Conservation (phyloP, 495 filamentous ascomycete genomes). For the Penicillium bialowiezense region DNA sequence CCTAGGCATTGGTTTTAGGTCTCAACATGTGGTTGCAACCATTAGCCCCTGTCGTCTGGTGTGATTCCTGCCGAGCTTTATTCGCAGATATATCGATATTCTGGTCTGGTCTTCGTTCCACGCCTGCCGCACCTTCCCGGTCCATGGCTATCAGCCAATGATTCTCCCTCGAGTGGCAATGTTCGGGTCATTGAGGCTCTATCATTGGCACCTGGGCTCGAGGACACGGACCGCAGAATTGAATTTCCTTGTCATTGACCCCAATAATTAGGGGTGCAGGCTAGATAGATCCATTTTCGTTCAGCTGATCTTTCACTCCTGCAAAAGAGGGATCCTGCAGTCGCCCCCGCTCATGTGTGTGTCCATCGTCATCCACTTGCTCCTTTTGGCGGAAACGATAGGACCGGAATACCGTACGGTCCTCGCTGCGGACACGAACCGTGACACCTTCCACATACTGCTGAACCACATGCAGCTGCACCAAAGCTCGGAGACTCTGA, state of each 20-base stretch:
- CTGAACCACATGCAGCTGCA: slow-evolving; percentile 46
- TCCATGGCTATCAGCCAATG: slow-evolving; percentile 27
- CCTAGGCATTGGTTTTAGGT: slow-evolving; percentile 18
- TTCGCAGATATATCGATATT: slow-evolving; percentile 21
- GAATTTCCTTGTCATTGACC: slow-evolving; percentile 15
- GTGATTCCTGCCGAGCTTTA: slow-evolving; percentile 13
- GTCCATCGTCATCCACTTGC: slow-evolving; percentile 32
- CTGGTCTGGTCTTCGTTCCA: slow-evolving; percentile 19
- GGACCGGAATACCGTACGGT: slow-evolving; percentile 34
- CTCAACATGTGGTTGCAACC: slow-evolving; percentile 27
- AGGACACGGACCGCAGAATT: slow-evolving; percentile 27
- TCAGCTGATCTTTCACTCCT: slow-evolving; percentile 50
- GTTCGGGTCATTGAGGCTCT: slow-evolving; percentile 27
- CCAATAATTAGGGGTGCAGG: slow-evolving; percentile 13
- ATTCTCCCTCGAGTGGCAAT: slow-evolving; percentile 21
- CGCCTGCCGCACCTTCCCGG: slow-evolving; percentile 23
- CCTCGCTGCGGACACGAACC: slow-evolving; percentile 38
- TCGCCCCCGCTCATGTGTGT: slow-evolving; percentile 43
- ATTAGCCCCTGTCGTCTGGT: slow-evolving; percentile 5
- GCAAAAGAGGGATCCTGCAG: slow-evolving; percentile 48
- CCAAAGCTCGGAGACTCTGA: slow-evolving; percentile 48
- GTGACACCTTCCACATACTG: slow-evolving; percentile 42
- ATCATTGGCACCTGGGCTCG: slow-evolving; percentile 35
- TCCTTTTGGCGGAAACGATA: slow-evolving; percentile 35
- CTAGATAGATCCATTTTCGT: slow-evolving; percentile 30